Percentiles rank a stretch among this genome's conserved stretches.
Evolutionary conservation across 2,329 filamentous ascomycete genomes (phyloP).

Genomic region (Metarhizium guizhouense): DNA sequence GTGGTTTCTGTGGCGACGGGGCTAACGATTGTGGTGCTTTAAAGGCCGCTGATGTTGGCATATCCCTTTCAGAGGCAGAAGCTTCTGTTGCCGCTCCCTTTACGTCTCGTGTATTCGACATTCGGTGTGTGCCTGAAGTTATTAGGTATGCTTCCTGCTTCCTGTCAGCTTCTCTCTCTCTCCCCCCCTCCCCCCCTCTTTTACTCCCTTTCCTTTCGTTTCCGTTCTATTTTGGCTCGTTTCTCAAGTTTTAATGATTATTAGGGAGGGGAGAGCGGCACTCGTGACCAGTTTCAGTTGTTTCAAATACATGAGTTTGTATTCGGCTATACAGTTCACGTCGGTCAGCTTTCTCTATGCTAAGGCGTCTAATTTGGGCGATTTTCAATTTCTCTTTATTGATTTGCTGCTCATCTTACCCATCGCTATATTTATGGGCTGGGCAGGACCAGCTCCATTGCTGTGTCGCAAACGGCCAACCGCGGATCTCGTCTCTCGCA

Average conservation of each 20-base stretch:
- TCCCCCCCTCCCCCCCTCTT: too few species aligned
- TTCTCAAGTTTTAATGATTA: constrained; percentile 13
- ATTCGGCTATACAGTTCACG: constrained; percentile 98
- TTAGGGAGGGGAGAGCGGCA: constrained; percentile 80
- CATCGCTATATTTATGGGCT: constrained; percentile 98
- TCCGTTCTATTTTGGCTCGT: not conserved
- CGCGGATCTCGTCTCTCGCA: constrained; percentile 83
- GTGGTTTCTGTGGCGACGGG: constrained; percentile 93
- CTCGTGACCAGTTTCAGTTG: constrained; percentile 98
- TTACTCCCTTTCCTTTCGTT: too few species aligned
- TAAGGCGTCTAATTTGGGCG: constrained; percentile 85
- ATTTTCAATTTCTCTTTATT: constrained; percentile 97
- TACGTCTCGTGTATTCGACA: constrained; percentile 91
- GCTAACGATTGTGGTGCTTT: constrained; percentile 96
- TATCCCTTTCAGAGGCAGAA: constrained; percentile 93
- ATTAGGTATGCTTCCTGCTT: constrained; percentile 52
- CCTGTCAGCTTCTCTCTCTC: too few species aligned
- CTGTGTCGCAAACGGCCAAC: constrained; percentile 82
- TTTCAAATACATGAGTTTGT: constrained; percentile 99
- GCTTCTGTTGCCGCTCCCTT: constrained; percentile 98
- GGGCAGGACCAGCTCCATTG: constrained; percentile 74
- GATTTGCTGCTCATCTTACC: constrained; percentile 87
- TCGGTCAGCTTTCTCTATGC: constrained; percentile 95
- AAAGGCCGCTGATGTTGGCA: constrained; percentile 94
- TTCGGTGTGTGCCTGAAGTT: constrained; percentile 86